Base-by-base conservation (phyloP, 345 rosid genomes). In the Dipteronia sinensis region DNA sequence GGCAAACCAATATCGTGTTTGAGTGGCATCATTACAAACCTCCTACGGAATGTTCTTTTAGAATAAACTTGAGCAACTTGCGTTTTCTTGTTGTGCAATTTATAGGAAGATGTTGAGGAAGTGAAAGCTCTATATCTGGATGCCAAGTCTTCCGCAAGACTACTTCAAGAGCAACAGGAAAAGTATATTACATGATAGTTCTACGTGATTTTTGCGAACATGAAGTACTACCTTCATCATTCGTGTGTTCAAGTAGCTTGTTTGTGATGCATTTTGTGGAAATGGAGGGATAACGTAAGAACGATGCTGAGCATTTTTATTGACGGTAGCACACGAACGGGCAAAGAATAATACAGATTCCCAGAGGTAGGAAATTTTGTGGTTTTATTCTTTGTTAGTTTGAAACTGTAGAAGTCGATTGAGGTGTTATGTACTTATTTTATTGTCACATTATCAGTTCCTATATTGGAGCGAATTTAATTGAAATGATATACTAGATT, bases 131-230 rank as follows among this genome's bases (percentile, higher is more conserved):
- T 96, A 13, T 96, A 92, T 82, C 84, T 90, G 11, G 99, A 96
- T 64, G 98, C 99, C 80, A 96, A 94, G 87, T 92, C 99, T 74
- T 96, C 99, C 0, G 97, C 94, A 20, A 94, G 85, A 85, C 82
- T 92, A 72, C 93, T 96, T 69, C 98, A 91, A 82, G 98, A 94
- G 83, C 98, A 94, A 79, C 91, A 90, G 78, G 95, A 91, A 77
- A 96, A 92, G 85, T 96, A 87, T 84, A 94, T 96, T 75, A 84
- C 98, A 51, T 96, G 86, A 88, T 78, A 19, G 77, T 59, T 42
- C 11, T 8, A 42, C 46, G 0, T 6, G 42, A 23, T 61, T 63
- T 69, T 40, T 10, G 7, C 10, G 2, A 1, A 42, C 46, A 42
- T 9, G 46, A 42, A 42, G 46, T 42, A 42, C 1, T 6, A 67